A percentile compares a stretch with the other conserved stretches of the same genome.
Conservation (phyloP, 1,284 basidiomycete species). For the Sphagnurus paluster region DNA sequence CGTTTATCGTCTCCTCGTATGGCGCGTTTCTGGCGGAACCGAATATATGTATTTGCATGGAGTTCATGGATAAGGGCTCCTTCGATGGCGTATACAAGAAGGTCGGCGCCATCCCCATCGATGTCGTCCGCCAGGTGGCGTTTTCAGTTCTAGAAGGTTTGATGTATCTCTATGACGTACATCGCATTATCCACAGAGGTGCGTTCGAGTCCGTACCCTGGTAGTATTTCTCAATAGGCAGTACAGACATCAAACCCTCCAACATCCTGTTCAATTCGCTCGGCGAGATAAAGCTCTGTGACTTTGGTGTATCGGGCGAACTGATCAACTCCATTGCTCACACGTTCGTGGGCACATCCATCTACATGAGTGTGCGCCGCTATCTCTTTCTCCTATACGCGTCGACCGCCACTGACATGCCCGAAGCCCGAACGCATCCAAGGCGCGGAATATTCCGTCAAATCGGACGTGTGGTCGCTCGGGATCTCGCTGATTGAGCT, state of each 20-base stretch:
- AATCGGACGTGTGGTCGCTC: conserved; percentile 98
- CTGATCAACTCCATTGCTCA: conserved; percentile 98
- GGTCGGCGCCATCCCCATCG: conserved; percentile 87
- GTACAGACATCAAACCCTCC: conserved; percentile 94
- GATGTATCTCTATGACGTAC: conserved; percentile 97
- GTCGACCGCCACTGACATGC: conserved; percentile 17
- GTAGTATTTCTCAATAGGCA: background rate
- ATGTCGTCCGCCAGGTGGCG: conserved; percentile 89
- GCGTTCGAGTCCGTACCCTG: conserved; percentile 19
- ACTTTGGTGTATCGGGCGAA: conserved; percentile 98
- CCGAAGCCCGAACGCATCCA: conserved; percentile 95
- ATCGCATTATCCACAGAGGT: conserved; percentile 99
- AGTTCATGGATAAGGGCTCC: conserved; percentile 92
- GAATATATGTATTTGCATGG: conserved; percentile 99
- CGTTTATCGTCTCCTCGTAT: conserved; percentile 94
- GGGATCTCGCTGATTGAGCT: conserved; percentile 97
- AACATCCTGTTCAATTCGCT: conserved; percentile 94
- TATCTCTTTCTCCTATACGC: conserved; percentile 19
- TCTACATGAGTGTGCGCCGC: conserved; percentile 95
- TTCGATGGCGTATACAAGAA: conserved; percentile 94
- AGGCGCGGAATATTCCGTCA: conserved; percentile 96
- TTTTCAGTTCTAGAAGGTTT: conserved; percentile 92
- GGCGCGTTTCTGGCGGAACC: conserved; percentile 96
- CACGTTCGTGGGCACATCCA: conserved; percentile 98
- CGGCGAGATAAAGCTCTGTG: conserved; percentile 97